Percentiles rank a stretch among this genome's conserved stretches.
These are phyloP conservation scores for Hyparrhenia diplandra DNA, from an alignment of 176 grass and related monocot species.

Conservation along the genomic window DNA sequence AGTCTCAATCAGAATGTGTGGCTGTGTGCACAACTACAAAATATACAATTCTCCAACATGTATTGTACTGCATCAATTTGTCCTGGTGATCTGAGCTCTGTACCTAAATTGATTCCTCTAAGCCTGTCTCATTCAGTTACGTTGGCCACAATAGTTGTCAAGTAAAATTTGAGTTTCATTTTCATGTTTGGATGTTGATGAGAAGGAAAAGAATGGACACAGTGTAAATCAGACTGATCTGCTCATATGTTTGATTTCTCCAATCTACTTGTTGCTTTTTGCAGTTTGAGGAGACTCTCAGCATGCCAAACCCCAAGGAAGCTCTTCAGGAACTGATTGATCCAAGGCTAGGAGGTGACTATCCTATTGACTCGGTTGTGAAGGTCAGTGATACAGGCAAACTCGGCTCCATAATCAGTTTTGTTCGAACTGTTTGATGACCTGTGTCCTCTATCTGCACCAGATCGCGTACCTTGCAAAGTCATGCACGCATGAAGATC, in stretches of 20 bases:
- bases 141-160: background rate
- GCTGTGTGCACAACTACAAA: background rate
- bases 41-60: background rate
- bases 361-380: conserved; percentile 53
- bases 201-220: background rate
- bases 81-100: background rate
- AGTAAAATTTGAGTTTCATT: background rate
- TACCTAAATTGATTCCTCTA: background rate
- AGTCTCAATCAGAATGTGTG: background rate
- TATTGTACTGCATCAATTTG: background rate
- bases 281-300: conserved; percentile 57
- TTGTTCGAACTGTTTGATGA: background rate
- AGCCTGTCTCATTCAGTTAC: background rate
- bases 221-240: background rate
- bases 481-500: conserved; percentile 55
- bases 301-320: background rate
- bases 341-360: conserved; percentile 51
- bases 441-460: background rate
- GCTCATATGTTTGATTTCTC: background rate
- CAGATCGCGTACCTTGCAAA: conserved; percentile 66
- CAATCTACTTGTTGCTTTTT: background rate
- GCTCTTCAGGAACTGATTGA: conserved; percentile 36
- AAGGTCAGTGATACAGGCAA: conserved; percentile 35
- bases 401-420: background rate
- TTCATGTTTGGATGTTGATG: background rate